Conservation (phyloP, 108 stramenopile genomes). For the Mayamaea pseudoterrestris region DNA sequence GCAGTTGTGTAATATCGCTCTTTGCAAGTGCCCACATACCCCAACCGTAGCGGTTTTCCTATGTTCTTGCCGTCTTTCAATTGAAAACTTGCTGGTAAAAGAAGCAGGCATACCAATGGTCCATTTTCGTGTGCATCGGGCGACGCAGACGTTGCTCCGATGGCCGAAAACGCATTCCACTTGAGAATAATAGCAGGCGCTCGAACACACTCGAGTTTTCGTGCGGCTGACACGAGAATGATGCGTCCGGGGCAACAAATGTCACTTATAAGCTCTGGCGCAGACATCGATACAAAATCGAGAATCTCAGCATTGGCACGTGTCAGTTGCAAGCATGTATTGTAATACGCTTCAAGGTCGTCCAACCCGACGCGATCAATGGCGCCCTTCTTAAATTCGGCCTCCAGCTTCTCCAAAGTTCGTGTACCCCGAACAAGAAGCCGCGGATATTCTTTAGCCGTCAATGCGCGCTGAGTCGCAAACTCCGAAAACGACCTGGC, state of each 20-base stretch:
- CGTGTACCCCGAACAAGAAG: slow-evolving; percentile 63
- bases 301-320: slow-evolving; percentile 32
- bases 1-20: slow-evolving; percentile 38
- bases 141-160: slow-evolving; percentile 8
- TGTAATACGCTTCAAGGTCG: slow-evolving; percentile 64
- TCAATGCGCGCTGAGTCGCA: slow-evolving; percentile 87
- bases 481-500: slow-evolving; percentile 83
- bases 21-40: slow-evolving; percentile 37
- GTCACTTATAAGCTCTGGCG: background rate
- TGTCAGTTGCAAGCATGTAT: slow-evolving; percentile 24
- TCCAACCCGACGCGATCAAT: slow-evolving; percentile 52
- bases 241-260: slow-evolving; percentile 39
- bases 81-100: slow-evolving; percentile 48
- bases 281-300: background rate
- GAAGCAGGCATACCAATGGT: slow-evolving; percentile 44
- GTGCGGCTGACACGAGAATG: slow-evolving; percentile 47
- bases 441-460: slow-evolving; percentile 81
- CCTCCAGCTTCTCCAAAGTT: slow-evolving; percentile 58
- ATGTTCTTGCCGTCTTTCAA: slow-evolving; percentile 8
- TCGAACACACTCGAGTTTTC: slow-evolving; percentile 45
- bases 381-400: slow-evolving; percentile 34
- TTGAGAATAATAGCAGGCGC: slow-evolving; percentile 56
- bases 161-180: slow-evolving; percentile 17
- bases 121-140: slow-evolving; percentile 42
- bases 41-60: slow-evolving; percentile 27